Evolutionary conservation across 2,329 filamentous ascomycete genomes (phyloP), one percentile per base, ranked within the genome.

Genomic region (Penicillium sp.): DNA sequence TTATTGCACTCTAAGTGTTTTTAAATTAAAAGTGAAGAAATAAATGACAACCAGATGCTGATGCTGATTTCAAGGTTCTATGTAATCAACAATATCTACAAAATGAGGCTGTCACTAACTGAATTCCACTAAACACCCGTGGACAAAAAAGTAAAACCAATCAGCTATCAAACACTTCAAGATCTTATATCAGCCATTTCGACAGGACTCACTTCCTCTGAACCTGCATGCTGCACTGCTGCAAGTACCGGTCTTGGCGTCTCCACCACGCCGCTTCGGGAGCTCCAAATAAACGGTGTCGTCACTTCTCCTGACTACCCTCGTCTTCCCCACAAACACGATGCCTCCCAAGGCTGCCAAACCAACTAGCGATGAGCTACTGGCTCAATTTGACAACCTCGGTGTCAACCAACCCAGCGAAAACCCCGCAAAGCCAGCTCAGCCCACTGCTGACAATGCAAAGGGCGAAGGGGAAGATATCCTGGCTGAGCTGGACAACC

Each of bases 401-500:
- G 64, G 59, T 23, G 59, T 68, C 42, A 64, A 67, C 30, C 52
- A 55, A 29, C 47, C 51, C 12, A 32, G 45, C 8, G 54, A 61
- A 8, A 51, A 61, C 27, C 22, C 52, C 20, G 39, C 61, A 10
- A 66, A 64, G 47, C 44, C 54, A 4, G 32, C 51, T 5, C 45
- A 54, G 11, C 25, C 45, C 43, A 16, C 35, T 32, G 31, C 40
- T 45, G 32, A 54, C 44, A 38, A 48, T 49, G 48, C 44, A n/a
- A 57, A 63, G 42, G 55, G 57, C 11, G 75, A 82, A 54, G 76
- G 85, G 42, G 51, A 54, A 52, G 88, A 95, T 60, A 79, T 90
- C 41, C 76, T 96, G 26, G 88, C 88, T 45, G 89, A 95, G 54
- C 77, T 96, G 44, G 86, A 93, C 62, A 81, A 82, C 52, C 77